phyloP scores from a whole-genome alignment of 2,329 filamentous ascomycete genomes.

The Phyllosticta paracitricarpa region DNA sequence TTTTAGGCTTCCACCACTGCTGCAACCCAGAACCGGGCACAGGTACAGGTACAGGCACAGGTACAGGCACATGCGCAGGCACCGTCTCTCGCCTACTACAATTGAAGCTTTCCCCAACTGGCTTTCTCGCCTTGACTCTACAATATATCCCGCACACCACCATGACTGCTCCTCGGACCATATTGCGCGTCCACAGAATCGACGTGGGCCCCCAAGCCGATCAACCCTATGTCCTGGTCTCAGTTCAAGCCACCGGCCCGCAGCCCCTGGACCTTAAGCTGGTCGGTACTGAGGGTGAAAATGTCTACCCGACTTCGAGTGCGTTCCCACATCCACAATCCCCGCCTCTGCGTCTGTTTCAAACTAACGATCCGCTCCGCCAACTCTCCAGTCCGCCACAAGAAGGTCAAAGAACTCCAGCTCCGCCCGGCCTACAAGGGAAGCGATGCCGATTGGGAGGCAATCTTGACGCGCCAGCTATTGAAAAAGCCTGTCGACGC shows the following conservation, averaged over 20 bases:
- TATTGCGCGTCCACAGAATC: slow-evolving; percentile 51
- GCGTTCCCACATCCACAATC: slow-evolving; percentile 28
- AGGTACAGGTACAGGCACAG: too few species aligned
- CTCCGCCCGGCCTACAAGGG: slow-evolving; percentile 14
- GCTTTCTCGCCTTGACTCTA: not conserved
- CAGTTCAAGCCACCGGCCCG: slow-evolving; percentile 44
- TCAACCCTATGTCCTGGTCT: slow-evolving; percentile 47
- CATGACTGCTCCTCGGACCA: slow-evolving; percentile 12
- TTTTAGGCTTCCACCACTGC: not conserved
- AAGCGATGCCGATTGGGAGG: slow-evolving; percentile 52
- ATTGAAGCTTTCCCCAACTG: not conserved
- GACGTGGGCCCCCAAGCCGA: slow-evolving; percentile 28
- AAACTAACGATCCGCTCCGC: slow-evolving; percentile 8
- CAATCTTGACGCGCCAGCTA: slow-evolving; percentile 49
- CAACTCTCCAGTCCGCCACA: slow-evolving; percentile 21
- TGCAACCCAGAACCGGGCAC: too few species aligned
- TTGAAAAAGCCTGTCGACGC: slow-evolving; percentile 25
- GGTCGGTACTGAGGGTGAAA: slow-evolving; percentile 57
- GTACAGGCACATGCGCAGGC: not conserved
- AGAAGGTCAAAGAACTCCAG: slow-evolving; percentile 18
- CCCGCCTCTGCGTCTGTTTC: slow-evolving; percentile 10
- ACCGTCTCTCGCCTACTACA: not conserved
- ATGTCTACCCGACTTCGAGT: slow-evolving; percentile 49
- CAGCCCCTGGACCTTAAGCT: slow-evolving; percentile 55
- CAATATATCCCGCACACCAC: not conserved